Evolutionary conservation across 2,329 filamentous ascomycete genomes (phyloP), one percentile per base, ranked within the genome.

Genomic region (Apiospora pterosperma): DNA sequence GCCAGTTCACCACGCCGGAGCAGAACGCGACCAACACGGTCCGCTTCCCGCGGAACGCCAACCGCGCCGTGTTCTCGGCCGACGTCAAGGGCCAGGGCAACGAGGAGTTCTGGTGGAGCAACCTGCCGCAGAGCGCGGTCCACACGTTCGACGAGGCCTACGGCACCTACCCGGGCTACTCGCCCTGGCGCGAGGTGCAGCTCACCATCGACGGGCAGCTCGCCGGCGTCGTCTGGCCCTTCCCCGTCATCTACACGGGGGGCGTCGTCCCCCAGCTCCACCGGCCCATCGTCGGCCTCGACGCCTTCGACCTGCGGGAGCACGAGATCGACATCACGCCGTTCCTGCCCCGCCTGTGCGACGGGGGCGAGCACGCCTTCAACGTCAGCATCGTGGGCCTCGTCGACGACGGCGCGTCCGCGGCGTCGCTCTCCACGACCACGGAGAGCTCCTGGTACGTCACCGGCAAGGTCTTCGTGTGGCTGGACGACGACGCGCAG

Each of bases 31-130:
- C 82, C 1, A 85, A 85, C 67, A 81, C 80, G 0, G 76, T 93
- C 8, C 12, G 11, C n/a, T 81, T 96, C 52, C 92, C 92, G 2
- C 81, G 78, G 61, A 90, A 92, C 71, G 82, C 84, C 23, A 85
- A 86, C 62, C 87, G 89, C 64, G 92, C 92, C 21, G 85, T 93
- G 10, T 86, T 95, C 63, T 88, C 90, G 0, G 83, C 96, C n/a
- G 88, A 90, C 10, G 91, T 92, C 19, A 92, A 89, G 69, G 92
- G 91, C 0, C 92, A 96, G 74, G 84, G 84, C 0, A 78, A 82
- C 19, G 92, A 96, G 77, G 92, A 96, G 74, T 95, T 95, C 72
- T 96, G 92, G 92, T 96, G 91, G 88, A 86, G 84, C 64, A 95
- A 95, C 72, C 88, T 93, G 1, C 84, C 90, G 2, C 83, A 89